A percentile compares a stretch with the other conserved stretches of the same genome.
These are phyloP conservation scores for Exobasidium cylindrosporum DNA, from an alignment of 1,284 basidiomycete species.

Conservation along the genomic window DNA sequence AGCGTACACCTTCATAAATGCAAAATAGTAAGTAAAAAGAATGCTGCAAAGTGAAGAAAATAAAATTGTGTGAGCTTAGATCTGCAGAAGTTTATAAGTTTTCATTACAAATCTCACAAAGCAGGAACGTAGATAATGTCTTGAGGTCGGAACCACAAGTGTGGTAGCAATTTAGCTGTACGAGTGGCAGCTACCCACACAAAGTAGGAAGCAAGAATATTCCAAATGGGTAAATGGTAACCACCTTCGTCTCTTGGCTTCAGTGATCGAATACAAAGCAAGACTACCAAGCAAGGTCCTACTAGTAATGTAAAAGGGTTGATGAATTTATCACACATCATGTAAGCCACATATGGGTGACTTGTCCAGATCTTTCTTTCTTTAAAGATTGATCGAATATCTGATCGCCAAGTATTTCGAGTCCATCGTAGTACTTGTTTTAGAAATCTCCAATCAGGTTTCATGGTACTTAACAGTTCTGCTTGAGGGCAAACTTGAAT, in stretches of 20 bases:
- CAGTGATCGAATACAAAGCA: slow-evolving; percentile 74
- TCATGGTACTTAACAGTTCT: slow-evolving; percentile 86
- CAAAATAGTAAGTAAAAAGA: slow-evolving; percentile 62
- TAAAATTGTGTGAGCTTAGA: slow-evolving; percentile 68
- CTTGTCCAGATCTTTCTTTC: slow-evolving; percentile 80
- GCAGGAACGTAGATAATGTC: slow-evolving; percentile 84
- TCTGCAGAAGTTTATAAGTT: slow-evolving; percentile 50
- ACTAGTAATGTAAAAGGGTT: slow-evolving; percentile 82
- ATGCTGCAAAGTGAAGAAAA: not conserved
- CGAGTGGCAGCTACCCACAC: slow-evolving; percentile 68
- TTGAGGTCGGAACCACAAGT: slow-evolving; percentile 77
- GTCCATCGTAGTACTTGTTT: slow-evolving; percentile 91
- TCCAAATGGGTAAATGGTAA: slow-evolving; percentile 87
- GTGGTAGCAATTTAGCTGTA: slow-evolving; percentile 80
- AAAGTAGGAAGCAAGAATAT: slow-evolving; percentile 54
- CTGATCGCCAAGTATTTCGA: slow-evolving; percentile 85
- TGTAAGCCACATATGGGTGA: slow-evolving; percentile 86
- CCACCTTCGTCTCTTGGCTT: slow-evolving; percentile 68
- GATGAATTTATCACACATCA: slow-evolving; percentile 88
- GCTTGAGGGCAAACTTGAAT: slow-evolving; percentile 87
- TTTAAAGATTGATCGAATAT: slow-evolving; percentile 80
- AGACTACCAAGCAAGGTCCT: slow-evolving; percentile 73
- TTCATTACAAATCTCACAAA: slow-evolving; percentile 60
- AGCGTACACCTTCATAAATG: slow-evolving; percentile 81
- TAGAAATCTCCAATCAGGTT: slow-evolving; percentile 89